These are phyloP conservation scores for Cercophora sp. DNA, from an alignment of 495 filamentous ascomycete species.

Conservation along the genomic window DNA sequence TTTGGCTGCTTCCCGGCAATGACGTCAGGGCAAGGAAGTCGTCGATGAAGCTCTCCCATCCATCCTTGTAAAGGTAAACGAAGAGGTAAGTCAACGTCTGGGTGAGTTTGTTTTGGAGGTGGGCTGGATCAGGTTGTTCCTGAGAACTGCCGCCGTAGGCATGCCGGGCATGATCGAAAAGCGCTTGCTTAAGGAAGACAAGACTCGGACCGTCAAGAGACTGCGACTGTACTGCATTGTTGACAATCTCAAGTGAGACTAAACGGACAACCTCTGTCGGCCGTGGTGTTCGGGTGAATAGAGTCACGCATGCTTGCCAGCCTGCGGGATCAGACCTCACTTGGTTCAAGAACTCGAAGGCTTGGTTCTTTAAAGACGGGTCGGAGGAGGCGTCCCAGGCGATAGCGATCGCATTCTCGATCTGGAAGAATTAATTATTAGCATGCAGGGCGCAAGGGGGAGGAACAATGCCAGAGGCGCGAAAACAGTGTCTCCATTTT, in stretches of 20 bases:
- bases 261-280: slow-evolving; percentile 79
- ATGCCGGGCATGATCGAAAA: slow-evolving; percentile 71
- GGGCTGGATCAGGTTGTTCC: slow-evolving; percentile 57
- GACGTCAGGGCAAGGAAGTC: slow-evolving; percentile 72
- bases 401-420: slow-evolving; percentile 90
- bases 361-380: slow-evolving; percentile 73
- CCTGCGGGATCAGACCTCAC: slow-evolving; percentile 71
- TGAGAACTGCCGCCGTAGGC: slow-evolving; percentile 60
- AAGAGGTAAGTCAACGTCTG: slow-evolving; percentile 94
- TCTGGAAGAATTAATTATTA: slow-evolving; percentile 45
- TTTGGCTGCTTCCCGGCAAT: slow-evolving; percentile 46
- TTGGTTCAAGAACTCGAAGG: slow-evolving; percentile 81
- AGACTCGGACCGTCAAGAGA: slow-evolving; percentile 65
- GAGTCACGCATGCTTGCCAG: slow-evolving; percentile 79
- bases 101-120: slow-evolving; percentile 93
- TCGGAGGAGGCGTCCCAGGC: slow-evolving; percentile 73
- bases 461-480: not conserved
- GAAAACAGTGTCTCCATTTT: not conserved
- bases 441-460: not conserved
- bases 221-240: slow-evolving; percentile 76
- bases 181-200: slow-evolving; percentile 63
- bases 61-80: slow-evolving; percentile 71
- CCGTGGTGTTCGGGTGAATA: slow-evolving; percentile 80
- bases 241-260: slow-evolving; percentile 84
- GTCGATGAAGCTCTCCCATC: slow-evolving; percentile 84